Base-by-base conservation (phyloP, 2,329 filamentous ascomycete genomes). In the Botryosphaeria dothidea region DNA sequence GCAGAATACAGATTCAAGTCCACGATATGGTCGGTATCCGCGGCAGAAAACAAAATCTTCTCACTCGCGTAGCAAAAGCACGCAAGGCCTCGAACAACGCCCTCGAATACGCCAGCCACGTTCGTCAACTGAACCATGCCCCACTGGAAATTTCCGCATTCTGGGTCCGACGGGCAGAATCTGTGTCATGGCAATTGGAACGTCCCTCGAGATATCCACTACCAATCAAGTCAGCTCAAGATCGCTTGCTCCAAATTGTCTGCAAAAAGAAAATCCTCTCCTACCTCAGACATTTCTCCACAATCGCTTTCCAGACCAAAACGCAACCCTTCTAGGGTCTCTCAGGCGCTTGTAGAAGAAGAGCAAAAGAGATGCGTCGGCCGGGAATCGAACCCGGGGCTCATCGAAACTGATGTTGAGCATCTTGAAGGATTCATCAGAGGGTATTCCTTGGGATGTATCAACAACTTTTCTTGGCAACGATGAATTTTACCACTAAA, bases 331-430 rank as follows among this genome's bases (percentile, higher is more conserved):
- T n/a, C n/a, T n/a, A n/a, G n/a, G n/a, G n/a, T n/a, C n/a, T n/a
- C n/a, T n/a, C n/a, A n/a, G 31, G 2, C 31, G 13, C 1, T 4
- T 3, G 7, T 3, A 6, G 31, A 34, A 34, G 7, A 34, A 34
- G 31, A 11, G 7, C 2, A 4, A 46, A 60, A 46, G n/a, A 21
- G 17, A 34, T 60, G 56, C 56, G 56, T 60, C 56, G 56, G 56
- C 56, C 56, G 56, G 56, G 56, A 60, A 60, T 60, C 56, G 56
- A 60, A 60, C 56, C 56, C 56, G 56, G 56, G 56, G 56, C 56
- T 60, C 36, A 60, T 60, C 56, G 56, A 60, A 17, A 13, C 29
- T 21, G 54, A 15, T 29, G 41, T 45, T 58, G 36, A 31, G 27
- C 13, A 6, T 34, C 31, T 34, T 34, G 2, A 3, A 34, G 31